phyloP scores from a whole-genome alignment of 192 early-diverging fungal species.

The Backusella luteola region DNA sequence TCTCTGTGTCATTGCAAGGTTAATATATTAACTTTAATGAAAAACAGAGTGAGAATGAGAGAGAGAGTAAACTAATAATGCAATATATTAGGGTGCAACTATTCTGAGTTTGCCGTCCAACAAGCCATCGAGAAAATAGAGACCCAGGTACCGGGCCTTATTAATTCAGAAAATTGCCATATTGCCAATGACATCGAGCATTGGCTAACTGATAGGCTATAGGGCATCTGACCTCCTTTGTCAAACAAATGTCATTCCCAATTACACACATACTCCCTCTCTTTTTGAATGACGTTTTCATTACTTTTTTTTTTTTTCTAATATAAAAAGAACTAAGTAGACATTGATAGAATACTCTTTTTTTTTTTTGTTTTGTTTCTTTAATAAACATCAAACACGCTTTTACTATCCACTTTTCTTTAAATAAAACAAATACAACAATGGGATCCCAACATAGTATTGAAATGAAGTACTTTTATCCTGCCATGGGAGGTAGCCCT shows the following conservation, averaged over 20 bases:
- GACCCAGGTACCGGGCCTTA: conserved; percentile 22
- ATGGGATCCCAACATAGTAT: not conserved
- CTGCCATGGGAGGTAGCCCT: not conserved
- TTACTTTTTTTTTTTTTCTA: not conserved
- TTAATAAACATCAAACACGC: not conserved
- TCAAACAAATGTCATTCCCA: not conserved
- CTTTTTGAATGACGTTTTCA: not conserved
- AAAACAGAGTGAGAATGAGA: not conserved
- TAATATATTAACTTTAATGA: not conserved
- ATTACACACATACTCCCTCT: not conserved
- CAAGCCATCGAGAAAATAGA: conserved; percentile 27
- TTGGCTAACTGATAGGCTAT: conserved; percentile 17
- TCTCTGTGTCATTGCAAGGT: conserved; percentile 27
- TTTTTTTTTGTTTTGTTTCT: not conserved
- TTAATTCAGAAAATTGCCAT: conserved; percentile 20
- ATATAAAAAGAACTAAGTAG: not conserved
- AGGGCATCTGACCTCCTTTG: not conserved
- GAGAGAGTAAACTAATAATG: not conserved
- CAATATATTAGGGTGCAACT: conserved; percentile 19
- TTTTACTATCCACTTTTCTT: not conserved
- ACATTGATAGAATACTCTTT: not conserved
- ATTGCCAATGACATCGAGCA: conserved; percentile 14
- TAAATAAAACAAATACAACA: not conserved
- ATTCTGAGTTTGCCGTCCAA: conserved; percentile 9
- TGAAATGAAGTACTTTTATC: not conserved